Conservation (phyloP, 352 stramenopile genomes). For the Phytophthora agathidicida region DNA sequence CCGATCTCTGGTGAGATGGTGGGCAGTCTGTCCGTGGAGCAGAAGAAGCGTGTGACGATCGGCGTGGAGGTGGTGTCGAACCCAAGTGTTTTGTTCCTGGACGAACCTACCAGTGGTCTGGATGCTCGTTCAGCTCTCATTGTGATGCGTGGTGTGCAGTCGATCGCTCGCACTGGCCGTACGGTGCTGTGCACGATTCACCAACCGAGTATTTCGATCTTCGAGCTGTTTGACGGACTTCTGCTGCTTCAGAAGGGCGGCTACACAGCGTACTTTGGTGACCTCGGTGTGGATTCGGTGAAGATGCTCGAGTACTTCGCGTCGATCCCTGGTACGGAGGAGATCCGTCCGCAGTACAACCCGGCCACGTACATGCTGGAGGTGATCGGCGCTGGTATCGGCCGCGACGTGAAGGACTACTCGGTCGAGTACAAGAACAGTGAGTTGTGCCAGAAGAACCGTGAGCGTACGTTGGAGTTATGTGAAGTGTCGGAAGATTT, state of each 20-base stretch:
- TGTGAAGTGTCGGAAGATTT: conserved; percentile 32
- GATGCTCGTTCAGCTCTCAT: conserved; percentile 85
- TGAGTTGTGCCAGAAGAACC: conserved; percentile 31
- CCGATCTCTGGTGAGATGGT: conserved; percentile 52
- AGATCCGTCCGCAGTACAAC: conserved; percentile 85
- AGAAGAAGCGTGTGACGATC: conserved; percentile 94
- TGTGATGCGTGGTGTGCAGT: conserved; percentile 83
- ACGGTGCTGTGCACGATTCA: conserved; percentile 88
- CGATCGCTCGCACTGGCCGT: conserved; percentile 86
- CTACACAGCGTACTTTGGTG: conserved; percentile 84
- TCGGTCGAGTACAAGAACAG: conserved; percentile 58
- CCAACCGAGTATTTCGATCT: too few species aligned
- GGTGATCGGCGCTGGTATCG: conserved; percentile 74
- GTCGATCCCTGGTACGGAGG: conserved; percentile 67
- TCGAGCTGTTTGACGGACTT: conserved; percentile 92
- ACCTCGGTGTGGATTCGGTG: conserved; percentile 78
- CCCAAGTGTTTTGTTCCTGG: conserved; percentile 94
- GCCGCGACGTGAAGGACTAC: conserved; percentile 58
- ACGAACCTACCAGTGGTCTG: conserved; percentile 91
- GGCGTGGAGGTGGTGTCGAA: conserved; percentile 93
- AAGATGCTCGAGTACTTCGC: conserved; percentile 91
- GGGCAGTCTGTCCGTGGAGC: conserved; percentile 73
- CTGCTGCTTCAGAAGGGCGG: conserved; percentile 80
- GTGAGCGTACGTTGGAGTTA: conserved; percentile 26
- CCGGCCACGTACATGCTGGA: conserved; percentile 92